Base-by-base conservation (phyloP, 148 eudicot species). In the Talinum fruticosum region DNA sequence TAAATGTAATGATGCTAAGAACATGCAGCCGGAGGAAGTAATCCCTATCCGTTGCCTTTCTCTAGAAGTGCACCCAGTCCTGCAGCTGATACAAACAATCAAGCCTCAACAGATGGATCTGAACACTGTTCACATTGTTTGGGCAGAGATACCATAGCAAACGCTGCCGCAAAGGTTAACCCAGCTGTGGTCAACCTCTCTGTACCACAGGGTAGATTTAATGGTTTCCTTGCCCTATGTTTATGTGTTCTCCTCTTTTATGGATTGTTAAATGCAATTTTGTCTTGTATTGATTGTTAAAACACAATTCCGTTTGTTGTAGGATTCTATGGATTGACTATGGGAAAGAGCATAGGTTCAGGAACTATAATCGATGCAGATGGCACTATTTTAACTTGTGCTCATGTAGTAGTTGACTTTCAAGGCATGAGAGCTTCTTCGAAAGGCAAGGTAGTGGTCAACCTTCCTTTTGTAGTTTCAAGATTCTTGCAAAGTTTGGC, bases 101-200 rank as follows among this genome's bases (percentile, higher is more conserved):
- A 83, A 78, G 75, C 86, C 67, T 70, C 89, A 36, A 41, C 69
- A 34, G 89, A 82, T 78, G 88, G 83, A 34, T 79, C 87, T 6
- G 85, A 80, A 72, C 84, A 85, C 78, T 82, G 87, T 73, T 85
- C 85, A 57, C 86, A 79, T 76, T 92, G 93, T 79, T 83, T 92
- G 70, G 89, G 90, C 57, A 86, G 88, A 73, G 93, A 94, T 74
- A 86, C 92, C 73, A 87, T 94, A 78, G 93, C 93, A 41, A 86
- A 94, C 83, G 98, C 98, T 36, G 94, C 97, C 84, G 94, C 99
- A 75, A 88, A 78, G 85, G 91, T 92, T 83, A 89, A 96, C 80
- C 93, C 97, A 71, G 94, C 99, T 81, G 96, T 95, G 44, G 97
- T 95, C 77, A 92, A 92, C 84, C 74, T 95, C 69, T 89, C 96